Evolutionary conservation across 1,139 yeast genomes (phyloP).

Genomic region (Candida labiduridarum): DNA sequence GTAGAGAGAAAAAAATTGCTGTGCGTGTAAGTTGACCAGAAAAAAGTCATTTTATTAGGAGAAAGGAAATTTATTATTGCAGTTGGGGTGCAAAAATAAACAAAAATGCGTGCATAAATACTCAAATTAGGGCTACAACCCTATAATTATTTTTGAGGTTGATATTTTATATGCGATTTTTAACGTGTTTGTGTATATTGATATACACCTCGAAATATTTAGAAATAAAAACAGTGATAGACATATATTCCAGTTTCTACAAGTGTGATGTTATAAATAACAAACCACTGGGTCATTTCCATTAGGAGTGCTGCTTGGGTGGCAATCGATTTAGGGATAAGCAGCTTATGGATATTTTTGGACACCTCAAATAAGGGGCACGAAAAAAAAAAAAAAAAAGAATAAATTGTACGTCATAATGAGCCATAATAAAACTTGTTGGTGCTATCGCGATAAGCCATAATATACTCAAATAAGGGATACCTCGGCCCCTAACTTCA

Average conservation of each 20-base stretch:
- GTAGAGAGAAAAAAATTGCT: neutral
- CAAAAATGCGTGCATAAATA: neutral
- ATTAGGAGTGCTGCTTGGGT: neutral
- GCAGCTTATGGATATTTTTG: too few species aligned
- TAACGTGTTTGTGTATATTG: neutral
- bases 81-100: conserved; percentile 4
- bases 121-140: neutral
- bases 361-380: too few species aligned
- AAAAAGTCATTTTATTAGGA: neutral
- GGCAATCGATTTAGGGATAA: neutral
- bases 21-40: neutral
- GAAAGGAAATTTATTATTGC: neutral
- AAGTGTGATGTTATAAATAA: too few species aligned
- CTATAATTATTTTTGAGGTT: neutral
- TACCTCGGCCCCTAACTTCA: too few species aligned
- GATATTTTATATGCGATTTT: neutral
- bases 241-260: neutral
- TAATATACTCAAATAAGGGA: too few species aligned
- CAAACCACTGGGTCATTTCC: neutral
- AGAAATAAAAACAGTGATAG: too few species aligned
- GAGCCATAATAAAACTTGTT: too few species aligned
- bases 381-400: too few species aligned
- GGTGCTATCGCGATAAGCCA: too few species aligned
- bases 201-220: too few species aligned
- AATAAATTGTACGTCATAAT: too few species aligned